A percentile compares a stretch with the other conserved stretches of the same genome.
phyloP scores from a whole-genome alignment of 2,329 filamentous ascomycete species.

The Aschersonia sp. region DNA sequence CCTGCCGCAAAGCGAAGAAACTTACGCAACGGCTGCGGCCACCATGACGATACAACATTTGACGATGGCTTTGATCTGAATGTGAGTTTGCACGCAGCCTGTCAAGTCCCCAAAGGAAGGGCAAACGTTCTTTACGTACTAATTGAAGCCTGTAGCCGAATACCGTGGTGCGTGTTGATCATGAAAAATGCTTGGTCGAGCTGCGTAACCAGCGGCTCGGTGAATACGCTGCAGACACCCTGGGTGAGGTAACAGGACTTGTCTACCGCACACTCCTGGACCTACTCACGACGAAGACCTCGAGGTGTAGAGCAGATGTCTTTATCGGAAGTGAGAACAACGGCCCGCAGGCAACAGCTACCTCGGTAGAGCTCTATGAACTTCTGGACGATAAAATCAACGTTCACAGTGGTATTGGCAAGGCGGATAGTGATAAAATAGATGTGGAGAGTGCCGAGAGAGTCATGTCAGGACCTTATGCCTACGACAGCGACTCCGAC shows the following conservation, averaged over 20 bases:
- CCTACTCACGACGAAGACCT: slow-evolving; percentile 52
- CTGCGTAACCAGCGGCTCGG: slow-evolving; percentile 68
- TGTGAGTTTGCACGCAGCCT: slow-evolving; percentile 21
- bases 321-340: slow-evolving; percentile 17
- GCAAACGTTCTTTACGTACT: not conserved
- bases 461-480: slow-evolving; percentile 22
- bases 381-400: slow-evolving; percentile 37
- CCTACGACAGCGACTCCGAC: slow-evolving; percentile 18
- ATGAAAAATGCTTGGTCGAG: slow-evolving; percentile 70
- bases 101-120: too few species aligned
- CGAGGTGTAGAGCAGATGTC: slow-evolving; percentile 50
- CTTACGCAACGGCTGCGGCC: slow-evolving; percentile 30
- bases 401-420: slow-evolving; percentile 42
- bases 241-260: slow-evolving; percentile 60
- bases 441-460: slow-evolving; percentile 33
- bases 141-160: slow-evolving; percentile 37
- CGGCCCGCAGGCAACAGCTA: slow-evolving; percentile 23
- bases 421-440: slow-evolving; percentile 30
- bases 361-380: slow-evolving; percentile 41
- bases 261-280: slow-evolving; percentile 66
- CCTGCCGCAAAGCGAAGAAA: slow-evolving; percentile 36
- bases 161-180: slow-evolving; percentile 66
- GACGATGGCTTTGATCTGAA: slow-evolving; percentile 34
- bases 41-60: slow-evolving; percentile 9
- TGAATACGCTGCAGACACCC: slow-evolving; percentile 52